phyloP scores from a whole-genome alignment of 257 asterid species.

The Fraxinus quadrangulata region DNA sequence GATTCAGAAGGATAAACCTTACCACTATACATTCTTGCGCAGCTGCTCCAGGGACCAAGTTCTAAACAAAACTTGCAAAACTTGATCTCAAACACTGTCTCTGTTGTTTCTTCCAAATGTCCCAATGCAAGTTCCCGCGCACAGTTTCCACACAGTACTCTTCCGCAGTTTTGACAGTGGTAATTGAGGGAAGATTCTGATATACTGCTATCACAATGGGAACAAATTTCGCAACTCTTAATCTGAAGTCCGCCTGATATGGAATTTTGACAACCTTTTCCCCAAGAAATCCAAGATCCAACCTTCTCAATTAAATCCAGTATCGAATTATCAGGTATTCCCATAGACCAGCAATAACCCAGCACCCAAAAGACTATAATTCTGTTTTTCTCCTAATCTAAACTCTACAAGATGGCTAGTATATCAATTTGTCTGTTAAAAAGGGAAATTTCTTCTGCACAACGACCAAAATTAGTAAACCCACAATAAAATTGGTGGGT shows the following conservation, averaged over 20 bases:
- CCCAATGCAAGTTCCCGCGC: slow-evolving; percentile 36
- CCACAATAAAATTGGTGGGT: slow-evolving; percentile 78
- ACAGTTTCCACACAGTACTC: slow-evolving; percentile 58
- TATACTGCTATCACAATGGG: slow-evolving; percentile 47
- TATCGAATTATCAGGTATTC: slow-evolving; percentile 60
- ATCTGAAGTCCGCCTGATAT: slow-evolving; percentile 37
- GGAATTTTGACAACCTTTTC: slow-evolving; percentile 35
- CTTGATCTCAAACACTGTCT: slow-evolving; percentile 31
- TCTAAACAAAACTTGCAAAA: slow-evolving; percentile 63
- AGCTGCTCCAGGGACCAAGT: slow-evolving; percentile 35
- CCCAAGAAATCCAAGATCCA: slow-evolving; percentile 59
- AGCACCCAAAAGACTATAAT: slow-evolving; percentile 33
- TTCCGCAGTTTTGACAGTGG: slow-evolving; percentile 66
- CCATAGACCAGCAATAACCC: slow-evolving; percentile 57
- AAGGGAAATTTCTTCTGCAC: slow-evolving; percentile 39
- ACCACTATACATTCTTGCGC: slow-evolving; percentile 51
- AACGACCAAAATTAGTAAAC: slow-evolving; percentile 41
- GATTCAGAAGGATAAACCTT: slow-evolving; percentile 81
- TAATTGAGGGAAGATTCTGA: slow-evolving; percentile 43
- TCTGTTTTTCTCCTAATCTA: slow-evolving; percentile 26
- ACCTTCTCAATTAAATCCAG: slow-evolving; percentile 62
- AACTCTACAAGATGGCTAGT: slow-evolving; percentile 12
- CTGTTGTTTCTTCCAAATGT: slow-evolving; percentile 29
- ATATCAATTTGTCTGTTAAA: slow-evolving; percentile 22
- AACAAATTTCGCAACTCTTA: slow-evolving; percentile 37